Conservation (phyloP, 805 yeast genomes). For the Ogataea chonburiensis region DNA sequence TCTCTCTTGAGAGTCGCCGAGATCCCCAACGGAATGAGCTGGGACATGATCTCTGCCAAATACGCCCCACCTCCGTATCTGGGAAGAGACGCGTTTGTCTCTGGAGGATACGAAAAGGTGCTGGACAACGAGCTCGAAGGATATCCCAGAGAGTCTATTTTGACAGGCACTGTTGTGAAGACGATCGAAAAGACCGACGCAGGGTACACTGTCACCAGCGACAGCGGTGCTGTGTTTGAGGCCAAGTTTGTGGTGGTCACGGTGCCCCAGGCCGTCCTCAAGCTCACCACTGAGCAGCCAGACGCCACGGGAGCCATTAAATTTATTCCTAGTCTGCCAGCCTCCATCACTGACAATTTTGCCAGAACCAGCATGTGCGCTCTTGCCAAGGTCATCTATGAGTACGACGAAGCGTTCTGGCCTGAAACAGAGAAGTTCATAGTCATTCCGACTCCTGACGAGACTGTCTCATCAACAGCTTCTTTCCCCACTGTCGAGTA, state of each 20-base stretch:
- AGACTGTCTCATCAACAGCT: slow-evolving; percentile 7
- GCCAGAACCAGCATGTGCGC: slow-evolving; percentile 37
- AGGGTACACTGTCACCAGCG: slow-evolving; percentile 19
- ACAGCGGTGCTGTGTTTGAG: slow-evolving; percentile 17
- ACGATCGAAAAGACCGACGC: slow-evolving; percentile 28
- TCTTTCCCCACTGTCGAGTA: slow-evolving; percentile 16
- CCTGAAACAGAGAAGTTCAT: slow-evolving; percentile 35
- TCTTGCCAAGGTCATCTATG: slow-evolving; percentile 45
- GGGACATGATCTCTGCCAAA: slow-evolving; percentile 33
- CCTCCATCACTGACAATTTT: slow-evolving; percentile 28
- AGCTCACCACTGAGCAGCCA: slow-evolving; percentile 30
- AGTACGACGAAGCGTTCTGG: slow-evolving; percentile 46
- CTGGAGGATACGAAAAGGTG: slow-evolving; percentile 29
- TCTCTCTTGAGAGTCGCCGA: slow-evolving; percentile 30
- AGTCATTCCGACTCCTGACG: slow-evolving; percentile 29
- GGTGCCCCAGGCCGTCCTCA: slow-evolving; percentile 48
- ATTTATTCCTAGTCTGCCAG: slow-evolving; percentile 39
- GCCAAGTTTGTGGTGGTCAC: slow-evolving; percentile 45
- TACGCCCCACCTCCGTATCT: slow-evolving; percentile 25
- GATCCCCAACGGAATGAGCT: slow-evolving; percentile 29
- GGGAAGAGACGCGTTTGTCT: slow-evolving; percentile 35
- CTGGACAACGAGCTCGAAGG: slow-evolving; percentile 28
- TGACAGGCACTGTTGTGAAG: slow-evolving; percentile 23
- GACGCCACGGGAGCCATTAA: slow-evolving; percentile 29
- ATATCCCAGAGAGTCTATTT: slow-evolving; percentile 26